phyloP scores from a whole-genome alignment of 805 yeast species.

The Tanozyma kutaoensis region DNA sequence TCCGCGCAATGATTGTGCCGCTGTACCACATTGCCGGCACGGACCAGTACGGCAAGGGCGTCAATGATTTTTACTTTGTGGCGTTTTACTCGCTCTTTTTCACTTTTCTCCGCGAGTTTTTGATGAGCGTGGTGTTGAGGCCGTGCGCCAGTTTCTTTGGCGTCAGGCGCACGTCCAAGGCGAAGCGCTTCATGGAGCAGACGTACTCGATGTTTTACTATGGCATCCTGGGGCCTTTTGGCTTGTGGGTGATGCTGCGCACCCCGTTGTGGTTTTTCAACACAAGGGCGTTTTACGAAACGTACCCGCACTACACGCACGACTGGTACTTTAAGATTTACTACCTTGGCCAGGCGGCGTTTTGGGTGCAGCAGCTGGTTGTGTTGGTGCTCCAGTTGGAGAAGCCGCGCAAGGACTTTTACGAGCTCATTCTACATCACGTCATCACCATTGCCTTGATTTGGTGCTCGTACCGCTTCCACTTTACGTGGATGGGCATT shows the following conservation, averaged over 20 bases:
- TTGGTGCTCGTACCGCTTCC: slow-evolving; percentile 81
- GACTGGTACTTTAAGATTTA: slow-evolving; percentile 61
- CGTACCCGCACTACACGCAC: slow-evolving; percentile 75
- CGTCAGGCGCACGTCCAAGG: slow-evolving; percentile 38
- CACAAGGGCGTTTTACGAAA: slow-evolving; percentile 65
- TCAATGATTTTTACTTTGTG: slow-evolving; percentile 69
- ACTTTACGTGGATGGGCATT: slow-evolving; percentile 92
- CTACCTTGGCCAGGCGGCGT: slow-evolving; percentile 87
- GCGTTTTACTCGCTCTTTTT: slow-evolving; percentile 72
- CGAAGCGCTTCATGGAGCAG: slow-evolving; percentile 86
- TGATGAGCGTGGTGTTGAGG: slow-evolving; percentile 67
- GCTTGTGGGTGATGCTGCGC: slow-evolving; percentile 71
- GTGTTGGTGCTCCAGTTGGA: slow-evolving; percentile 76
- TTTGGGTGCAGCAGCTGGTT: slow-evolving; percentile 94
- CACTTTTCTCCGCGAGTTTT: slow-evolving; percentile 82
- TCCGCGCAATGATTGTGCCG: slow-evolving; percentile 49
- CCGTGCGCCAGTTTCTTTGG: slow-evolving; percentile 56
- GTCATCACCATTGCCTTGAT: slow-evolving; percentile 81
- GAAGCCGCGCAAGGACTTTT: slow-evolving; percentile 88
- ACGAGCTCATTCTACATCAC: slow-evolving; percentile 88
- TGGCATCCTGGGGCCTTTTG: slow-evolving; percentile 71
- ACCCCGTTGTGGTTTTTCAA: slow-evolving; percentile 85
- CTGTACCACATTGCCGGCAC: slow-evolving; percentile 53
- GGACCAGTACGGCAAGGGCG: slow-evolving; percentile 78
- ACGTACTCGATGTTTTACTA: slow-evolving; percentile 74